Conservation (phyloP, 208 protist species). For the Leishmania aethiopica region DNA sequence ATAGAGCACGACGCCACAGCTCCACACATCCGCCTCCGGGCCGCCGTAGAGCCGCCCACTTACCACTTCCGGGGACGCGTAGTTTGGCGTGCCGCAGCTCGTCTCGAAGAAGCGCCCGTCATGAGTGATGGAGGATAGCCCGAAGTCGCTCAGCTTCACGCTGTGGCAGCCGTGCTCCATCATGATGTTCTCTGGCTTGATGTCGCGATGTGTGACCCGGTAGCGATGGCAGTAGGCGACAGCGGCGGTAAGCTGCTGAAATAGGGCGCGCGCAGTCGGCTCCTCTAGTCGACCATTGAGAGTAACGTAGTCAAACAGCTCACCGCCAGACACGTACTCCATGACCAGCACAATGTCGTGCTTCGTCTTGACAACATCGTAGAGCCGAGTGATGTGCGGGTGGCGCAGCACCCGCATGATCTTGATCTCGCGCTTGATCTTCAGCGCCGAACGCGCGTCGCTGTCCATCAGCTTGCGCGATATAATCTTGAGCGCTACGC, state of each 20-base stretch:
- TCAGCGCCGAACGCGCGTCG: conserved; percentile 83
- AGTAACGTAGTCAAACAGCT: conserved; percentile 98
- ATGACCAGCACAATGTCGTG: conserved; percentile 98
- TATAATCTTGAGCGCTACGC: conserved; percentile 85
- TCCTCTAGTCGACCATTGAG: conserved; percentile 93
- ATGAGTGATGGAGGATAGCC: conserved; percentile 76
- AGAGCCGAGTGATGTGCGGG: conserved; percentile 98
- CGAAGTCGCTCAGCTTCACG: conserved; percentile 89
- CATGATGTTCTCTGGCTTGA: conserved; percentile 97
- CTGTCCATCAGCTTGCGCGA: conserved; percentile 74
- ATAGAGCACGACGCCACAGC: conserved; percentile 88
- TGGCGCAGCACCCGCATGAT: conserved; percentile 97
- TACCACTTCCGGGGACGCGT: conserved; percentile 86
- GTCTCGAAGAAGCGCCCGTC: conserved; percentile 87
- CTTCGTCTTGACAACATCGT: conserved; percentile 96
- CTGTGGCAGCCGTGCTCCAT: conserved; percentile 65
- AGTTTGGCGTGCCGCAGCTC: conserved; percentile 89
- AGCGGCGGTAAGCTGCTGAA: conserved; percentile 98
- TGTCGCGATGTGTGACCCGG: conserved; percentile 93
- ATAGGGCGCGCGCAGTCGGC: conserved; percentile 88
- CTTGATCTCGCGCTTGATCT: conserved; percentile 96
- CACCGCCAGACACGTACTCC: conserved; percentile 97
- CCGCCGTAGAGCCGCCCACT: conserved; percentile 75
- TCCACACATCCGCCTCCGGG: conserved; percentile 87
- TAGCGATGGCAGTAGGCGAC: conserved; percentile 98